A percentile compares a stretch with the other conserved stretches of the same genome.
Conservation (phyloP, 768 basidiomycete genomes). For the Candolleomyces eurysporus region DNA sequence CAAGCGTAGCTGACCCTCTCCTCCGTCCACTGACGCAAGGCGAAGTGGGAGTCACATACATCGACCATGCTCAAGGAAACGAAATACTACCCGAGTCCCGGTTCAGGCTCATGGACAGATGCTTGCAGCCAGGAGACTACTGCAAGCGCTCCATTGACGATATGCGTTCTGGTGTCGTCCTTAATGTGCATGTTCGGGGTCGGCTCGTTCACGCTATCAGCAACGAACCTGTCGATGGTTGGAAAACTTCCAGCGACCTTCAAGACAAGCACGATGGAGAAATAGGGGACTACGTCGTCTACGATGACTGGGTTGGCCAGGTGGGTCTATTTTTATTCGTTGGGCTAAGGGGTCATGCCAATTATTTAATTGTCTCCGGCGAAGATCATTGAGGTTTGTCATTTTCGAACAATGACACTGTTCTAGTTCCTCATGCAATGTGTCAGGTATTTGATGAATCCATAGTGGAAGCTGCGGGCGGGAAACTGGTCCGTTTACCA, state of each 20-base stretch:
- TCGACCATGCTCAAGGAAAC: conserved; percentile 46
- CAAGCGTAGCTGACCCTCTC: conserved; percentile 55
- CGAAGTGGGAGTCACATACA: conserved; percentile 80
- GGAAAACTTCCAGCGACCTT: conserved; percentile 60
- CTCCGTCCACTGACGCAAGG: conserved; percentile 73
- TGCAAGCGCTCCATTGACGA: conserved; percentile 79
- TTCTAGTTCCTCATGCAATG: neutral
- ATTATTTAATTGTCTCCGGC: conserved; percentile 12
- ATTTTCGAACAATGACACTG: neutral
- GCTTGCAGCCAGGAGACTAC: conserved; percentile 74
- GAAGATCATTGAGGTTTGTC: conserved; percentile 71
- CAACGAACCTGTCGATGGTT: conserved; percentile 54
- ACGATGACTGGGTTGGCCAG: conserved; percentile 89
- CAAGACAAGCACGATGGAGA: conserved; percentile 59
- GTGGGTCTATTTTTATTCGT: conserved; percentile 39
- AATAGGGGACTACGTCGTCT: conserved; percentile 78
- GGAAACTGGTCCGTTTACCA: conserved; percentile 66
- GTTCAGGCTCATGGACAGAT: conserved; percentile 71
- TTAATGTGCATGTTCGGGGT: conserved; percentile 58
- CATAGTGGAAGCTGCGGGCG: conserved; percentile 63
- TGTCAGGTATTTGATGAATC: conserved; percentile 81
- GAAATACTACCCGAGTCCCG: conserved; percentile 72
- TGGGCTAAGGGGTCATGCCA: neutral
- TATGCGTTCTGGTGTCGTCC: conserved; percentile 72
- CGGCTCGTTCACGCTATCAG: conserved; percentile 75